phyloP scores from a whole-genome alignment of 2,329 filamentous ascomycete species.

The Akanthomyces lecanii region DNA sequence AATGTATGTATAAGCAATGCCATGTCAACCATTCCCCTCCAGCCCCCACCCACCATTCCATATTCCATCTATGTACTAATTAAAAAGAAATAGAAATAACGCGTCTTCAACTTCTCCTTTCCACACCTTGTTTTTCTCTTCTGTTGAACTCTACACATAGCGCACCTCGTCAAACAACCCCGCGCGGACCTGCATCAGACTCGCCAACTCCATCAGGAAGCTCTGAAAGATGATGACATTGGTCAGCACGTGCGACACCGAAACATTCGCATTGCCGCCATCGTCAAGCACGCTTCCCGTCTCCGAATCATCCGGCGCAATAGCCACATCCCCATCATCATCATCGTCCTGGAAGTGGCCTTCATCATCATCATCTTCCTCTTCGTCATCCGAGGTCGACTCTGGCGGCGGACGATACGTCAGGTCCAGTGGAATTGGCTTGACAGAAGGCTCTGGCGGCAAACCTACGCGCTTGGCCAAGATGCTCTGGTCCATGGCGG shows the following conservation, averaged over 20 bases:
- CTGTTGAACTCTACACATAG: conserved; percentile 37
- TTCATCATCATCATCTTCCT: conserved; percentile 23
- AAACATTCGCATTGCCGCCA: conserved; percentile 44
- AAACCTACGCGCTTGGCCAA: conserved; percentile 51
- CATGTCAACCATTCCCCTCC: neutral
- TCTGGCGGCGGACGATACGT: conserved; percentile 18
- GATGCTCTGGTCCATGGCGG: conserved; percentile 61
- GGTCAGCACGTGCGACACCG: conserved; percentile 73
- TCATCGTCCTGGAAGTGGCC: conserved; percentile 16
- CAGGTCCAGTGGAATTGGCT: conserved; percentile 46
- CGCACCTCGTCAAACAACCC: conserved; percentile 73
- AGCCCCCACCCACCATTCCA: neutral
- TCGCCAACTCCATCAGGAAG: conserved; percentile 72
- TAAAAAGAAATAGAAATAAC: neutral
- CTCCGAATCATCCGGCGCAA: conserved; percentile 26
- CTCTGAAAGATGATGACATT: conserved; percentile 77
- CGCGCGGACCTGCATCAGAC: conserved; percentile 69
- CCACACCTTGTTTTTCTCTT: neutral
- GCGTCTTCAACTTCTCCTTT: neutral
- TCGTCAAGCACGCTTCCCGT: conserved; percentile 23
- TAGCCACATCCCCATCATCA: conserved; percentile 18
- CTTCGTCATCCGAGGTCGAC: conserved; percentile 13
- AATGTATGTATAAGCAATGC: neutral
- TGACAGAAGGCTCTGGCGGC: conserved; percentile 39
- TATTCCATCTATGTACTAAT: neutral